Base-by-base conservation (phyloP, 192 early-diverging fungal genomes). In the Pilaira anomala region DNA sequence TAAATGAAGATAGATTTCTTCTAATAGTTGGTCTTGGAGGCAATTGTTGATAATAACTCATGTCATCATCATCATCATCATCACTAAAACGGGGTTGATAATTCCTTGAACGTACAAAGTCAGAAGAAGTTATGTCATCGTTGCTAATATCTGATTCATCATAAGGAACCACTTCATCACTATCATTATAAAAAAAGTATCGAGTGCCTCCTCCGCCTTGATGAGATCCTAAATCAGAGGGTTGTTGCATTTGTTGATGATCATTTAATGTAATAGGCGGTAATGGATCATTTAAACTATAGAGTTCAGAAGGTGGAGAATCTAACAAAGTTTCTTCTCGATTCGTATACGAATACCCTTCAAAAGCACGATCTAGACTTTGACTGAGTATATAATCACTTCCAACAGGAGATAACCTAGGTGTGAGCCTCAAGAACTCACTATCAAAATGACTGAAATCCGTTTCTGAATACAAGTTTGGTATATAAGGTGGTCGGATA, bases 401-500 rank as follows among this genome's bases (percentile, higher is more conserved):
- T 18, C 30, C 21, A 7, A 29, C 67, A 26, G 73, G 68, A 0
- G 69, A 70, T 24, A 83, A 61, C 12, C 75, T 62, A 0, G 78
- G 78, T 3, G 81, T 68, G 76, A 85, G 70, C 12, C 46, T 69
- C 30, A 78, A 48, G 56, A 85, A 85, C 7, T 71, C 63, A 18
- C 77, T 66, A 49, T 85, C 83, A 69, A 85, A 83, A 25, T 85
- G 76, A 44, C 73, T 73, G 19, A 85, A 60, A 48, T 83, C 83
- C 9, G 69, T 68, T 56, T 77, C 78, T 19, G 74, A 75, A 13
- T 60, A 49, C 7, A 91, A 67, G 6, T 29, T n/a, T 24, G 93
- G 93, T 13, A 81, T 73, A 59, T 82, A 93, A 0, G 93, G 88
- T 12, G 90, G 82, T 8, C 73, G 55, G 28, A 87, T 69, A 29